Evolutionary conservation across 768 basidiomycete genomes (phyloP), one percentile per base, ranked within the genome.

Genomic region (Russula brevipes): DNA sequence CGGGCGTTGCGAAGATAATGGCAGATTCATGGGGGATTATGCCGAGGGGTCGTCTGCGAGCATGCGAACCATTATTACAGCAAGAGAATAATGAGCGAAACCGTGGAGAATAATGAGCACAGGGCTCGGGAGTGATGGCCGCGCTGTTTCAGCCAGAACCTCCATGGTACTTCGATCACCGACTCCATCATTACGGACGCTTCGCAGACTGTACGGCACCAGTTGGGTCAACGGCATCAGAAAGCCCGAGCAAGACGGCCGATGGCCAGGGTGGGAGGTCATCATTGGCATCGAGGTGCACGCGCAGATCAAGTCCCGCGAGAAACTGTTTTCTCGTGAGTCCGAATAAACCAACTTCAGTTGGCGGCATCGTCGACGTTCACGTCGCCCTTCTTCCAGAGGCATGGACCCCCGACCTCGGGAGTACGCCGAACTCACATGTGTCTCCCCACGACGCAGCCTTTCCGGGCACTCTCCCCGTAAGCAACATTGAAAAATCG

Each of bases 241-340:
- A 62, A 70, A 33, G 19, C 54, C 16, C 24, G 38, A 56, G 30
- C 33, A 64, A 14, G 76, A 74, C 50, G 36, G 62, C 8, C 61
- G 87, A 54, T 91, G 90, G 90, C 88, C 87, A 16, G 93, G 87
- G 24, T 98, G 92, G 91, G 81, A 88, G 66, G 87, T 97, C 19
- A 79, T 96, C 45, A 85, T 98, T 38, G 97, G 97, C 16, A 87
- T 99, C 52, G 97, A 99, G 71, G 91, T 96, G 5, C 97, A 98
- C 71, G 91, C 94, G 0, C 96, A 98, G 72, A 84, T 99, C 71
- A 91, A 89, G 73, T 87, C 93, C 2, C 83, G 86, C 60, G 76
- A 79, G 60, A 99, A 99, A 74, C 81, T 99, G 31, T 98, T 99
- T 75, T 98, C 94, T 42, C 70, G 85, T 85, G 30, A 65, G 81